Conservation (phyloP, 176 grass and related monocot genomes). For the Triticum urartu region DNA sequence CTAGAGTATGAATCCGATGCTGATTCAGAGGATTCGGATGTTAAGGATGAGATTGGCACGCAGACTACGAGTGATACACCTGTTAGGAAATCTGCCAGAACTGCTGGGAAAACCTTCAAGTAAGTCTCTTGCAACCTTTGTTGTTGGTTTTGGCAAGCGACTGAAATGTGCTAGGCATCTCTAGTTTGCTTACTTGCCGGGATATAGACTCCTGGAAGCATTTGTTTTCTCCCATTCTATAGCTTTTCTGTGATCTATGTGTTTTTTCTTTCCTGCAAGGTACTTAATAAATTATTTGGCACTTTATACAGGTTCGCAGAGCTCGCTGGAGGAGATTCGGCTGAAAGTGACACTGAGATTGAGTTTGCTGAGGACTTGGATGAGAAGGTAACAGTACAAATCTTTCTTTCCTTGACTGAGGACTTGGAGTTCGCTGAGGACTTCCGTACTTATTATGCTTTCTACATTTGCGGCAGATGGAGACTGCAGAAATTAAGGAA, state of each 20-base stretch:
- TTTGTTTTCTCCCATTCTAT: background rate
- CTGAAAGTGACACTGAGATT: conserved; percentile 46
- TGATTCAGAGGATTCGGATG: conserved; percentile 47
- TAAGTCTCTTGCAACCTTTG: conserved; percentile 22
- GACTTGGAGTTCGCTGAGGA: no score
- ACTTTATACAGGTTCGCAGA: conserved; percentile 59
- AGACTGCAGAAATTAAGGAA: background rate
- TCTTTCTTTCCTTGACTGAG: background rate
- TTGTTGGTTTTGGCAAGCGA: background rate
- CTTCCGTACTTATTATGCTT: background rate
- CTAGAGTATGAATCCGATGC: conserved; percentile 46
- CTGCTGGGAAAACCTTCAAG: conserved; percentile 59
- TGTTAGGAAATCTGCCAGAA: conserved; percentile 78
- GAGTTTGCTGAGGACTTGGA: conserved; percentile 39
- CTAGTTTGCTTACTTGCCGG: background rate
- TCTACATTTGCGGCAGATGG: conserved; percentile 27
- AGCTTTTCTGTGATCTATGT: background rate
- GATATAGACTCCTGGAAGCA: background rate
- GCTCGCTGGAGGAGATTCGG: conserved; percentile 53
- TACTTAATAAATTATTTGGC: conserved; percentile 16
- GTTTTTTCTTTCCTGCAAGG: background rate
- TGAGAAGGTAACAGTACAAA: conserved; percentile 33
- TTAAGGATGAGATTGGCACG: conserved; percentile 31
- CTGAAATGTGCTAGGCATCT: background rate
- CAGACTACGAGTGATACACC: conserved; percentile 36